These are phyloP conservation scores for Meyerozyma elateridarum DNA, from an alignment of 1,139 yeast genomes.

Conservation along the genomic window DNA sequence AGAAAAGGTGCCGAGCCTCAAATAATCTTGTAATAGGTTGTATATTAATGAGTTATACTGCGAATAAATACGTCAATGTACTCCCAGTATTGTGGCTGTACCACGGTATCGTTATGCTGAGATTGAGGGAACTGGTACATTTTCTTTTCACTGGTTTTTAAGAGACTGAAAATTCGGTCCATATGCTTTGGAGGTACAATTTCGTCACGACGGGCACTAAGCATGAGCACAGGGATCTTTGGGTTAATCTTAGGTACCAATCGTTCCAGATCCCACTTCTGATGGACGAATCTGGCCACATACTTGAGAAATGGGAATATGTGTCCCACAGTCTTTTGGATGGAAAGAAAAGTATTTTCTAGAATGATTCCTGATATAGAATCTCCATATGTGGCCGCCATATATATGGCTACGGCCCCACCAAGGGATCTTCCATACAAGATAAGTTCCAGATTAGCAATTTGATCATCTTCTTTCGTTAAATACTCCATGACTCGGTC, in stretches of 20 bases:
- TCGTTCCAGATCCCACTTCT: slow-evolving; percentile 76
- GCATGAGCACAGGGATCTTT: slow-evolving; percentile 60
- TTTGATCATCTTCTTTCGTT: slow-evolving; percentile 45
- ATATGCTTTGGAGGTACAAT: slow-evolving; percentile 88
- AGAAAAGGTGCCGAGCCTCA: slow-evolving; percentile 41
- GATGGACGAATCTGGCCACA: slow-evolving; percentile 63
- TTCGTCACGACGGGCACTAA: slow-evolving; percentile 79
- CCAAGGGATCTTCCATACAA: slow-evolving; percentile 90
- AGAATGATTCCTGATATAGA: slow-evolving; percentile 60
- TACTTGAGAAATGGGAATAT: slow-evolving; percentile 66
- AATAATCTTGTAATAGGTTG: slow-evolving; percentile 36
- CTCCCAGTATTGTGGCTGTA: slow-evolving; percentile 74
- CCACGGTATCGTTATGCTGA: slow-evolving; percentile 75
- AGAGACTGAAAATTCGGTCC: slow-evolving; percentile 51
- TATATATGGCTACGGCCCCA: slow-evolving; percentile 89
- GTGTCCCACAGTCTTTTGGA: slow-evolving; percentile 78
- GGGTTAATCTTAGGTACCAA: slow-evolving; percentile 50
- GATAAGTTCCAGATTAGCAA: slow-evolving; percentile 50
- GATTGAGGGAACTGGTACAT: slow-evolving; percentile 55
- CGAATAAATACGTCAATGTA: slow-evolving; percentile 53
- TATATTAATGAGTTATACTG: not conserved
- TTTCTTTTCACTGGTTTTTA: slow-evolving; percentile 41
- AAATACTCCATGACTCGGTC: slow-evolving; percentile 64
- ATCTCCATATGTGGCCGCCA: slow-evolving; percentile 54
- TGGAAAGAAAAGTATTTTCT: slow-evolving; percentile 82